Percentiles rank a stretch among this genome's conserved stretches.
phyloP scores from a whole-genome alignment of 306 rosid genomes.

The Biancaea sappan region DNA sequence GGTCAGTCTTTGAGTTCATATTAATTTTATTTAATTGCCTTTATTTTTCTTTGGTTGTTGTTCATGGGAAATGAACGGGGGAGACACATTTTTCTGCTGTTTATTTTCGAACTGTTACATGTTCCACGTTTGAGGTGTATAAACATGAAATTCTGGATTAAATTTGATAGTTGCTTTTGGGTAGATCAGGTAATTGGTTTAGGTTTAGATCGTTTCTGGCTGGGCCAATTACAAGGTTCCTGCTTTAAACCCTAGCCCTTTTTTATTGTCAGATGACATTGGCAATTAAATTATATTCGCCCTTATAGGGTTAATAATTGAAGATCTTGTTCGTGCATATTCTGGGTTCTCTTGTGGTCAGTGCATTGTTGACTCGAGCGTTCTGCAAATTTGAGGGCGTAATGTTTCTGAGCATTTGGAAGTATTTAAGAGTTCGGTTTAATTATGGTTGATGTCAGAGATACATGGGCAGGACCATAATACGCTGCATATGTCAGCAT shows the following conservation, averaged over 20 bases:
- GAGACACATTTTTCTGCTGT: not conserved
- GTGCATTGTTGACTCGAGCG: not conserved
- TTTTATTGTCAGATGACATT: not conserved
- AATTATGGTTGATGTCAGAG: not conserved
- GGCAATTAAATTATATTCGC: not conserved
- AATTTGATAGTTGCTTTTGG: not conserved
- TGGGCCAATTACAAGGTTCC: not conserved
- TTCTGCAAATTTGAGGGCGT: not conserved
- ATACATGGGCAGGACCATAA: not conserved
- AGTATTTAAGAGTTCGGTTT: not conserved
- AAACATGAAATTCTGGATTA: not conserved
- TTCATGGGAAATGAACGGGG: not conserved
- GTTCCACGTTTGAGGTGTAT: not conserved
- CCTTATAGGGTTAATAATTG: not conserved
- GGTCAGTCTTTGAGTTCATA: slow-evolving; percentile 51
- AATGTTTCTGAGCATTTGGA: not conserved
- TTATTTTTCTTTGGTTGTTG: not conserved
- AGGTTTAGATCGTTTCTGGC: not conserved
- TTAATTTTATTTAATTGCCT: not conserved
- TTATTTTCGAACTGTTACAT: not conserved
- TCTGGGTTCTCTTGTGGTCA: not conserved
- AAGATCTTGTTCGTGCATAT: not conserved
- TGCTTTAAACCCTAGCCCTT: slow-evolving; percentile 34
- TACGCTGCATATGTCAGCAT: not conserved
- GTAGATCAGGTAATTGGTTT: slow-evolving; percentile 20